Evolutionary conservation across 2,329 filamentous ascomycete genomes (phyloP), one percentile per base, ranked within the genome.

Genomic region (Cercospora beticola): DNA sequence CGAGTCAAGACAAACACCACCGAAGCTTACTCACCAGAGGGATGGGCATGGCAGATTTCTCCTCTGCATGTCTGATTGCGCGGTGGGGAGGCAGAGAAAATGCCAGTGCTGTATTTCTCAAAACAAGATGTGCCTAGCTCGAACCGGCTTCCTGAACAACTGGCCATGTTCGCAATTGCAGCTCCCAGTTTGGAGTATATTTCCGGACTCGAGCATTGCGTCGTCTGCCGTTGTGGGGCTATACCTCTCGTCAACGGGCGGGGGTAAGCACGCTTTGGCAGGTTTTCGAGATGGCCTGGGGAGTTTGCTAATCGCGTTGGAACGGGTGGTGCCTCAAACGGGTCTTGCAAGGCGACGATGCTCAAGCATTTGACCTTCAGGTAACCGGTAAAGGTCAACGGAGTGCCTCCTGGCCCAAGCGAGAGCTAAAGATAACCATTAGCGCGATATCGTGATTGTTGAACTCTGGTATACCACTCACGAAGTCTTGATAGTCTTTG

Each of bases 41-140:
- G 87, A 79, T 96, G 93, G 10, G 92, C 87, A 78, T 97, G 93
- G 74, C 88, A 91, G 54, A 96, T 86, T 80, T 96, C 93, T n/a
- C 92, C 92, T 73, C 90, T 87, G 74, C 90, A 92, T 10, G 88
- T 92, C 31, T 87, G 86, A 23, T 59, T 31, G 76, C 90, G 90
- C 70, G 90, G 83, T 0, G 90, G 89, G 62, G 86, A 83, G 2
- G 82, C 83, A 0, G 90, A 86, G 79, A 94, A 95, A 0, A 96
- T 84, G 0, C 90, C 92, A 5, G 92, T 85, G 52, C 90, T 90
- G 76, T 94, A 31, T 56, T 70, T 70, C 79, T 95, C 92, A 73
- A 95, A 89, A 76, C 91, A 94, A 0, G 89, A 92, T 0, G 86
- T 90, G 0, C 87, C 90, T 8, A 89, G 75, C 2, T 75, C 26